Base-by-base conservation (phyloP, 2,329 filamentous ascomycete species). In the Dothideomycetidae sp. region DNA sequence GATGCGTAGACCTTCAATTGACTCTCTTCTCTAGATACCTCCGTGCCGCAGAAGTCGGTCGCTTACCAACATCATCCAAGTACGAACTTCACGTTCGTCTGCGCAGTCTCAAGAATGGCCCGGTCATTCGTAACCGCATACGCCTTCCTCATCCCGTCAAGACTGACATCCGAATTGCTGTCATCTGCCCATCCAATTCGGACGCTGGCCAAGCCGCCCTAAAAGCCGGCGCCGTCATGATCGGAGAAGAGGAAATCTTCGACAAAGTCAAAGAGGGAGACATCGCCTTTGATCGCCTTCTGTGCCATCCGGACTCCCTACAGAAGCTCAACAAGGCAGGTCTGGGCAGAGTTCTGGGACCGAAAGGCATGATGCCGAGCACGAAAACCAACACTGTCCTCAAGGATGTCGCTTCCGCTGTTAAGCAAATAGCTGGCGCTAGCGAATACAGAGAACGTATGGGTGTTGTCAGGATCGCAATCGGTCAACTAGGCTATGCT, bases 301-400 rank as follows among this genome's bases (percentile, higher is more conserved):
- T 98, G 49, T 93, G 84, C 61, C 86, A 94, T 58, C 68, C 70
- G 35, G 75, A 82, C 49, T 85, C 78, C 48, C 67, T 90, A 48
- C 69, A 71, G 36, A 84, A 81, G 40, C 64, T 98, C 51, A 80
- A 78, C 55, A 86, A 90, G 64, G 79, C 85, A 23, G 74, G 72
- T 1, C 58, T 98, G 45, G 88, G 81, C 45, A 72, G 78, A 46
- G 70, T 93, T 30, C 67, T 98, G 13, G 90, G 90, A 52, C 90
- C 92, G 31, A 78, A 74, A 59, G 86, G 86, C 2, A 60, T 98
- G 53, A 96, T 98, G 90, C 90, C 90, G 4, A 92, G 74, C 56
- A 63, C 71, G 42, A 93, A 93, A 67, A 75, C 75, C 44, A 85
- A 84, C 46, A 96, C 90, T 1, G 81, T 98, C 39, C 84, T 93